Base-by-base conservation (phyloP, 2,329 filamentous ascomycete species). In the Epichloe sp. region DNA sequence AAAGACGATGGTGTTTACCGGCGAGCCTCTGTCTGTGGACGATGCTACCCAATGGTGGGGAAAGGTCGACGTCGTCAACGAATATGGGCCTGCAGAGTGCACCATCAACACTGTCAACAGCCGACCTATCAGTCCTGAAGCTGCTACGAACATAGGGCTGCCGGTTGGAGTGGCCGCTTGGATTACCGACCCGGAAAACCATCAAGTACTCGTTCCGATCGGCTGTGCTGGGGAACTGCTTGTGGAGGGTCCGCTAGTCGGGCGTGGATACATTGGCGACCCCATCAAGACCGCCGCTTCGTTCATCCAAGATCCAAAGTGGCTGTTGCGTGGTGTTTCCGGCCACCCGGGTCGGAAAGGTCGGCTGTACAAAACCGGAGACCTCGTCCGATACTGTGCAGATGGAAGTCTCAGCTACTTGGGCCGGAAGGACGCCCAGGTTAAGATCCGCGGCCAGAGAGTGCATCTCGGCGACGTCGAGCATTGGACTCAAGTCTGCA, bases 211-310 rank as follows among this genome's bases (percentile, higher is more conserved):
- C 11, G 19, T 44, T 7, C 42, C 42, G 1, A 11, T 26, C 5
- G 42, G 42, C 12, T 26, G 21, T n/a, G 23, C 61, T 3, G 65
- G 65, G 2, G 68, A 71, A 50, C 56, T 70, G 12, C 54, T 66
- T 3, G 52, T 73, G 17, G 68, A 68, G 52, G 70, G 71, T 0
- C 74, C 74, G 0, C 66, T 71, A 2, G 68, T 79, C 8, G 74
- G 70, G 15, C 62, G 68, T 42, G 73, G 75, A 35, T 80, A 79
- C 53, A 60, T 77, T 14, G 71, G 74, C 48, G 59, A 65, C 23
- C 31, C 60, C 0, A 51, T 47, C 5, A 56, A 55, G 46, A 68
- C 72, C 64, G 53, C 63, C 49, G 17, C 51, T 0, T 55, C 58
- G 0, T 67, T 65, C 34, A 59, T 66, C 36, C 14, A 59, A 19